phyloP scores from a whole-genome alignment of 73 alveolate genomes.

The Paramecium bursaria region DNA sequence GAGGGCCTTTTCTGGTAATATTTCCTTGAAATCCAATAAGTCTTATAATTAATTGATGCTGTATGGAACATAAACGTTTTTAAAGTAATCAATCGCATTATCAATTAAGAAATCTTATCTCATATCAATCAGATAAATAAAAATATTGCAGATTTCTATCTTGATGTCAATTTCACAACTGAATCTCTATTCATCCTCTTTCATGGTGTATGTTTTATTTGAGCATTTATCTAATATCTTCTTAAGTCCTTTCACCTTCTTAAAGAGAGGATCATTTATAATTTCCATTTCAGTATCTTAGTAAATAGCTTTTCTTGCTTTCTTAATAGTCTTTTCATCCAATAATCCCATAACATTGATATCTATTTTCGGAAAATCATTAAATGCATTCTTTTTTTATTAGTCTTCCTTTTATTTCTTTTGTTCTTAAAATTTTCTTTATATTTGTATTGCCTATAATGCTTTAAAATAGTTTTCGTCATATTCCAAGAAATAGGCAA shows the following conservation, averaged over 20 bases:
- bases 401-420: conserved; percentile 21
- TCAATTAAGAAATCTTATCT: conserved; percentile 64
- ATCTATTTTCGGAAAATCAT: conserved; percentile 43
- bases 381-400: conserved; percentile 41
- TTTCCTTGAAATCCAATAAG: neutral
- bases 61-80: neutral
- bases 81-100: conserved; percentile 34
- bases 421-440: conserved; percentile 29
- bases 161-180: conserved; percentile 36
- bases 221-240: conserved; percentile 31
- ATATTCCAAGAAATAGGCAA: conserved; percentile 52
- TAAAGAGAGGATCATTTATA: conserved; percentile 26
- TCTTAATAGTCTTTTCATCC: conserved; percentile 44
- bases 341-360: conserved; percentile 31
- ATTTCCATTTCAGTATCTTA: conserved; percentile 45
- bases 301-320: conserved; percentile 40
- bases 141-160: conserved; percentile 57
- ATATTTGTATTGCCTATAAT: conserved; percentile 10
- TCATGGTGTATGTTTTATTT: conserved; percentile 14
- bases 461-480: conserved; percentile 61
- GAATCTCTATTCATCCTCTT: neutral
- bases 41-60: neutral
- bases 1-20: neutral
- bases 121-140: conserved; percentile 54
- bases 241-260: conserved; percentile 25